Evolutionary conservation across 108 stramenopile genomes (phyloP).

Genomic region (Cyclotella baltica): DNA sequence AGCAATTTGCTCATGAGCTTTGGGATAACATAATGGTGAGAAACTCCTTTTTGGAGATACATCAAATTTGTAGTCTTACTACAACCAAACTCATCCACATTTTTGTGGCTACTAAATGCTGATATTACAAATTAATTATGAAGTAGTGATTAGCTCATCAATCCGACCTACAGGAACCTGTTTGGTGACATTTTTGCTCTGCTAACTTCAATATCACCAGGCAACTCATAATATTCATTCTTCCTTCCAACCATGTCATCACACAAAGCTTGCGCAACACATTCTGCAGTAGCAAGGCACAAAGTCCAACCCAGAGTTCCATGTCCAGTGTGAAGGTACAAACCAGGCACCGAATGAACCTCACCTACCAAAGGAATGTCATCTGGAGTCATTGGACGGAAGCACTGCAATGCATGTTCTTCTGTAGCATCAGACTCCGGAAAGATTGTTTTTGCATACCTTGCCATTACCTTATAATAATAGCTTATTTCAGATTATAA

Average conservation of each 20-base stretch:
- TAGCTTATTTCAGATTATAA: neutral
- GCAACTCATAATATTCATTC: slow-evolving; percentile 23
- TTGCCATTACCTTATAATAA: slow-evolving; percentile 6
- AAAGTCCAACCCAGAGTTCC: slow-evolving; percentile 67
- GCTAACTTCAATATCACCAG: slow-evolving; percentile 37
- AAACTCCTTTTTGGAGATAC: too few relatives aligned
- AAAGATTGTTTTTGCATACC: slow-evolving; percentile 40
- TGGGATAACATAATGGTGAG: too few relatives aligned
- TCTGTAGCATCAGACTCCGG: slow-evolving; percentile 30
- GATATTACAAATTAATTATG: too few relatives aligned
- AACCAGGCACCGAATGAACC: slow-evolving; percentile 38
- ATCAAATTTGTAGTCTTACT: too few relatives aligned
- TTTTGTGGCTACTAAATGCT: too few relatives aligned
- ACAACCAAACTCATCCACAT: too few relatives aligned
- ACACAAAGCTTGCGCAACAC: slow-evolving; percentile 55
- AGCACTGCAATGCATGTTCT: slow-evolving; percentile 47
- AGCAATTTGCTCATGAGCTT: too few relatives aligned
- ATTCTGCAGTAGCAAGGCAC: slow-evolving; percentile 55
- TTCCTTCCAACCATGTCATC: slow-evolving; percentile 30
- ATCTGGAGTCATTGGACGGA: slow-evolving; percentile 64
- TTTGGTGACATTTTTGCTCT: slow-evolving; percentile 42
- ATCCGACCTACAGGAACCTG: slow-evolving; percentile 21
- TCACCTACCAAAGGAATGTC: slow-evolving; percentile 59
- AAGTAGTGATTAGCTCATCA: neutral
- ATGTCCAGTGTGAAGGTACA: slow-evolving; percentile 63